Percentiles rank a stretch among this genome's conserved stretches.
These are phyloP conservation scores for Cicer pinnatifidum DNA, from an alignment of 306 rosid genomes.

Conservation along the genomic window DNA sequence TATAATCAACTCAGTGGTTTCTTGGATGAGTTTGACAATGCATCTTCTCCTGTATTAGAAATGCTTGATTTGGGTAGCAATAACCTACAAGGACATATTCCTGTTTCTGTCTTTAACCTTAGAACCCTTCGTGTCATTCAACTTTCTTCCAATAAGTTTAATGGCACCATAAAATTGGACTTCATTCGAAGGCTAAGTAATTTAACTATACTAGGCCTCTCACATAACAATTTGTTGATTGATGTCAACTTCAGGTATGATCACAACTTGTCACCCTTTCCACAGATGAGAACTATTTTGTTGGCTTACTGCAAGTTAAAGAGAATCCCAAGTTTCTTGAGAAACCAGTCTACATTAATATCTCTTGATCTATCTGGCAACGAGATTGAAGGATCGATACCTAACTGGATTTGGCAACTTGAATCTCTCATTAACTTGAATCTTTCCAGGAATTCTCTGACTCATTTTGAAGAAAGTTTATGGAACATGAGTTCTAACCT, in stretches of 20 bases:
- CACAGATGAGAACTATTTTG: constrained; percentile 4
- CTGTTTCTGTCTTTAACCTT: constrained; percentile 37
- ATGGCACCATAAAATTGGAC: constrained; percentile 43
- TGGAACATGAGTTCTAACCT: not conserved
- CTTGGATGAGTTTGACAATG: constrained; percentile 22
- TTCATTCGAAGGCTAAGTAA: constrained; percentile 23
- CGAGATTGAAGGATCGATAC: constrained; percentile 36
- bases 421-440: not conserved
- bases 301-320: constrained; percentile 50
- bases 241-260: not conserved
- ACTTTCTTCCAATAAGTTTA: constrained; percentile 60
- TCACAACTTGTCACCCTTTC: constrained; percentile 3
- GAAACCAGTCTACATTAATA: constrained; percentile 9
- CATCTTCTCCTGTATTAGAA: constrained; percentile 2
- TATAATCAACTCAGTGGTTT: constrained; percentile 41
- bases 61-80: constrained; percentile 55
- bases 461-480: not conserved
- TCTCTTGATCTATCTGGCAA: constrained; percentile 50
- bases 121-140: constrained; percentile 34
- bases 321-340: constrained; percentile 48
- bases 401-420: constrained; percentile 30
- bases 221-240: constrained; percentile 46
- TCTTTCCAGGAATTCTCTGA: constrained; percentile 24
- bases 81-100: constrained; percentile 54
- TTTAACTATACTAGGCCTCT: constrained; percentile 52